Base-by-base conservation (phyloP, 164 flowering plant species). In the Chimonanthus salicifolius region DNA sequence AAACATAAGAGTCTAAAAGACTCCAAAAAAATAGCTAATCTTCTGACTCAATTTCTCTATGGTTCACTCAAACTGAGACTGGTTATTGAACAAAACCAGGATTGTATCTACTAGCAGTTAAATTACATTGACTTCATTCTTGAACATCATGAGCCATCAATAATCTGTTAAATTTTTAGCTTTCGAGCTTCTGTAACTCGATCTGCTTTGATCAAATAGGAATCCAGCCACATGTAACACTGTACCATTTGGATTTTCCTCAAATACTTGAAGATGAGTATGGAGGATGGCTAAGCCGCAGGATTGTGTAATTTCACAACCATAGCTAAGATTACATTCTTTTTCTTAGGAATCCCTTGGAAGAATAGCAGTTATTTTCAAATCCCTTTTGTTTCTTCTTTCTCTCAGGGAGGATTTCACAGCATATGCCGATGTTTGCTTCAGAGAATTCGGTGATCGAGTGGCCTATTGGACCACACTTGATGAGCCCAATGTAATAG, bases 401-500 rank as follows among this genome's bases (percentile, higher is more conserved):
- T 20, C 33, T 10, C 3, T 11, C 73, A 71, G 73, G 73, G 73
- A 58, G 9, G 73, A 71, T 45, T 71, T 71, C 43, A 71, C 65
- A 71, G 73, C 13, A 58, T 71, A 51, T 60, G 73, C 73, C 44
- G 73, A 60, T 18, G 58, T 54, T 7, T 60, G 64, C 73, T 71
- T 71, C 18, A 71, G 16, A 74, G 82, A 82, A 66, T 88, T 86
- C 50, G 89, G 88, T 11, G 88, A 88, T 58, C 74, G 87, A 60
- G 91, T 88, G 65, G 16, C 7, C 13, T 65, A 79, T 16, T 86
- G 91, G 88, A 82, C 82, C 6, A 88, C 89, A 16, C 0, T 86
- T 7, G 86, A 88, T 50, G 89, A 88, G 71, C 75, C 85, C 44
- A 84, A 86, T 75, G 65, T 79, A 10, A 71, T 81, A 5, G 76